Percentiles rank a stretch among this genome's conserved stretches.
phyloP scores from a whole-genome alignment of 139 green algal species.

The Haematococcus lacustris region DNA sequence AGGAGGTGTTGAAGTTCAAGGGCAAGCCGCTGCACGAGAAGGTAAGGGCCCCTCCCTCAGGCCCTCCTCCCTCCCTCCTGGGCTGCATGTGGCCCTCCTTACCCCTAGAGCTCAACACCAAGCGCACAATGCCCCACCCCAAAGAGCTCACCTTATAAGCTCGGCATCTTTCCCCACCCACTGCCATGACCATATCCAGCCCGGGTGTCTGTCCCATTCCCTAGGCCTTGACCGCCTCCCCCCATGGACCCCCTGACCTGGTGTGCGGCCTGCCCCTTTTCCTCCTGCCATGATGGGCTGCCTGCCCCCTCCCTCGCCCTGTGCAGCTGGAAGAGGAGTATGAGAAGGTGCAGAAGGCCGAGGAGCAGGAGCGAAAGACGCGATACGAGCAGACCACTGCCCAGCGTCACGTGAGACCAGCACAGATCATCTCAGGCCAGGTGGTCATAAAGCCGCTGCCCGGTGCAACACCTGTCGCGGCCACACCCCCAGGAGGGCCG shows the following conservation, averaged over 20 bases:
- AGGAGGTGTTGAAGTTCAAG: slow-evolving; percentile 17
- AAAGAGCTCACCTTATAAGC: background rate
- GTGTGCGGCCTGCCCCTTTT: background rate
- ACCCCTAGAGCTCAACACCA: no score
- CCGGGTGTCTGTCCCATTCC: no score
- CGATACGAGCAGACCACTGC: slow-evolving; percentile 16
- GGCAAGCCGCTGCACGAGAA: slow-evolving; percentile 31
- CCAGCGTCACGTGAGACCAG: slow-evolving; percentile 16
- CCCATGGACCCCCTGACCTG: background rate
- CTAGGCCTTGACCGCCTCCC: no score
- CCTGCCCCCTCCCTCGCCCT: background rate
- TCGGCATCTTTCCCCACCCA: background rate
- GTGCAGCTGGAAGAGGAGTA: slow-evolving; percentile 7
- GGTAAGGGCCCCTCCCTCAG: slow-evolving; percentile 4
- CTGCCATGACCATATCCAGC: background rate
- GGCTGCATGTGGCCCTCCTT: no score
- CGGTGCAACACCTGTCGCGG: no score
- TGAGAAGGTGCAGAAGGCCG: slow-evolving; percentile 6
- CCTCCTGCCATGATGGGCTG: background rate
- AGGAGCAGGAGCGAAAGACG: slow-evolving; percentile 16
- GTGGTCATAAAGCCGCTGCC: slow-evolving; percentile 20
- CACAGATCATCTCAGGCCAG: slow-evolving; percentile 34
- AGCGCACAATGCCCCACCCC: no score
- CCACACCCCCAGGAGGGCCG: no score
- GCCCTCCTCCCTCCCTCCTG: no score